These are phyloP conservation scores for Roridomyces roridus DNA, from an alignment of 768 basidiomycete species.

Conservation along the genomic window DNA sequence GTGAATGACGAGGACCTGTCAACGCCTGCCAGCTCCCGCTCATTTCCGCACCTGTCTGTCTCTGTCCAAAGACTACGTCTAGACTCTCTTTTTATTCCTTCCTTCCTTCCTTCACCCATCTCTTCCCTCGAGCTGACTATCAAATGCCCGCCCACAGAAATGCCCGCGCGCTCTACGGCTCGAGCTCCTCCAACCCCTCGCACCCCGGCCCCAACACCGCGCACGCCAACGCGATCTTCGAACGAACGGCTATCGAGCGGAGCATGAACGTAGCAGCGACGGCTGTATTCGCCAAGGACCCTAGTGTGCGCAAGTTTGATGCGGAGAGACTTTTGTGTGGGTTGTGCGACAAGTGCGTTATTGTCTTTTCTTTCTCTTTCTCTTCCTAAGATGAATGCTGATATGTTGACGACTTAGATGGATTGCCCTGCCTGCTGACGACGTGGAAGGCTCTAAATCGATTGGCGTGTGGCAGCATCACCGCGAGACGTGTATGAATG, in stretches of 20 bases:
- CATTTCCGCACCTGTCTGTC: not conserved
- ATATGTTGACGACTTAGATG: slow-evolving; percentile 42
- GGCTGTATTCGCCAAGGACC: slow-evolving; percentile 63
- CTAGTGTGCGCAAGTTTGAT: slow-evolving; percentile 77
- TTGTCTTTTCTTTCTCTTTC: slow-evolving; percentile 1
- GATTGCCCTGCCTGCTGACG: slow-evolving; percentile 66
- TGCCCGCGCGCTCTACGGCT: slow-evolving; percentile 62
- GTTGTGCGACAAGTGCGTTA: slow-evolving; percentile 54
- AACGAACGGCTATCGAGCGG: too few relatives aligned
- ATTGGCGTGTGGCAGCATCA: slow-evolving; percentile 73
- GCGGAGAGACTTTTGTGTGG: slow-evolving; percentile 74
- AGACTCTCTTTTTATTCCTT: too few relatives aligned
- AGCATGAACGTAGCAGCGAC: too few relatives aligned
- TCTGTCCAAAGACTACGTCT: too few relatives aligned
- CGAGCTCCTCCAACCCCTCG: not conserved
- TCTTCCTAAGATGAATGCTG: too few relatives aligned
- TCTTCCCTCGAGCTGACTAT: too few relatives aligned
- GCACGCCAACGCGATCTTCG: too few relatives aligned
- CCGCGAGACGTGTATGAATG: slow-evolving; percentile 58
- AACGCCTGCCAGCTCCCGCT: too few relatives aligned
- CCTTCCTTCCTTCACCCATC: too few relatives aligned
- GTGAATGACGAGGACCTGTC: too few relatives aligned
- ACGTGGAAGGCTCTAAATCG: slow-evolving; percentile 64
- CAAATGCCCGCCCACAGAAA: slow-evolving; percentile 43
- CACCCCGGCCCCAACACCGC: too few relatives aligned